phyloP scores from a whole-genome alignment of 257 asterid genomes.

The Lavandula angustifolia region DNA sequence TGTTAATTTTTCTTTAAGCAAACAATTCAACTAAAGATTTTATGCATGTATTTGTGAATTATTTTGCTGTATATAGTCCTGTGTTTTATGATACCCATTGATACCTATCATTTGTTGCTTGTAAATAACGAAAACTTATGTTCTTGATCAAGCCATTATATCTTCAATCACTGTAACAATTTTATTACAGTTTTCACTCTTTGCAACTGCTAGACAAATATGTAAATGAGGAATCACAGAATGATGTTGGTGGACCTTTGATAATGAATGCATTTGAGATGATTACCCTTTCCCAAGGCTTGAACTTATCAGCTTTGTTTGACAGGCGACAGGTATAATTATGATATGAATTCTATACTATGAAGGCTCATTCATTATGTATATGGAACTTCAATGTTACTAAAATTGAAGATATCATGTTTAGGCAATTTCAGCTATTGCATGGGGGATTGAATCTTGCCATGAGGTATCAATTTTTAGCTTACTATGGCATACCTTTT shows the following conservation, averaged over 20 bases:
- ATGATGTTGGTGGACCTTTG: conserved; percentile 62
- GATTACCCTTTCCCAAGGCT: conserved; percentile 97
- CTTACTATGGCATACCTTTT: no score
- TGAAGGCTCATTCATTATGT: background rate
- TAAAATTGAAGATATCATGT: no score
- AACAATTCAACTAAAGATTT: background rate
- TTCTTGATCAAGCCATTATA: conserved; percentile 4
- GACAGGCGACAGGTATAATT: conserved; percentile 79
- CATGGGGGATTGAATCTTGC: no score
- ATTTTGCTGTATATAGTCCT: conserved; percentile 20
- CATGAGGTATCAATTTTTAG: no score
- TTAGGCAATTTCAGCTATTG: no score
- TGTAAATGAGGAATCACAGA: conserved; percentile 69
- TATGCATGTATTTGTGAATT: conserved; percentile 4
- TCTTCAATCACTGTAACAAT: conserved; percentile 25
- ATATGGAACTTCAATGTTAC: no score
- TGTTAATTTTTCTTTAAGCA: conserved; percentile 1
- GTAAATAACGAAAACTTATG: conserved; percentile 7
- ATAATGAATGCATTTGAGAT: conserved; percentile 96
- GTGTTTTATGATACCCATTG: conserved; percentile 16
- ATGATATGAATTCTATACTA: conserved; percentile 6
- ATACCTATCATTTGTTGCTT: conserved; percentile 8
- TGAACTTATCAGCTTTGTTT: conserved; percentile 89
- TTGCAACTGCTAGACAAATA: conserved; percentile 63
- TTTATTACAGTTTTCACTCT: conserved; percentile 1